Evolutionary conservation across 208 protist genomes (phyloP).

Genomic region (Herpetomonas tarakana): DNA sequence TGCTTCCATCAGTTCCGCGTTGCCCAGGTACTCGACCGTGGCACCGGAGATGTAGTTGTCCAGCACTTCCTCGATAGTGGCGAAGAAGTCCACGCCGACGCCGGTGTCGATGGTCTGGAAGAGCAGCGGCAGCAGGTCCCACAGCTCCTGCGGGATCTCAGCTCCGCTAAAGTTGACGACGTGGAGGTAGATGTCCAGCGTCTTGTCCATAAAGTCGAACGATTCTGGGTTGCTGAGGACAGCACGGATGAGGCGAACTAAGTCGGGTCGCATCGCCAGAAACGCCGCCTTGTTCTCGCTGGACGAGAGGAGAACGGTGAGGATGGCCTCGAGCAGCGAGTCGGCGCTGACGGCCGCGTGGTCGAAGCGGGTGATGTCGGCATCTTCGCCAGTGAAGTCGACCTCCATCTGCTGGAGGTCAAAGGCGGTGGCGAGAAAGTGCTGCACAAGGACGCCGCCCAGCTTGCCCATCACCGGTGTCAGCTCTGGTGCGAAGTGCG

Average conservation of each 20-base stretch:
- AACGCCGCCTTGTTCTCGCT: conserved; percentile 46
- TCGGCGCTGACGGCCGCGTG: conserved; percentile 66
- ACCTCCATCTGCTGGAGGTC: conserved; percentile 60
- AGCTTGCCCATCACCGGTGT: conserved; percentile 69
- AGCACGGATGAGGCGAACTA: conserved; percentile 47
- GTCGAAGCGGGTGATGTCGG: conserved; percentile 37
- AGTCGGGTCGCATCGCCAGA: conserved; percentile 43
- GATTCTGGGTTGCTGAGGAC: conserved; percentile 69
- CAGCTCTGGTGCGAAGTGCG: conserved; percentile 84
- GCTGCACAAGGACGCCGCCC: conserved; percentile 62
- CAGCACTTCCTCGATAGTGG: conserved; percentile 72
- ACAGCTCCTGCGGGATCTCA: conserved; percentile 56
- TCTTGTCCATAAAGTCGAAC: conserved; percentile 84
- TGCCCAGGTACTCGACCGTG: conserved; percentile 55
- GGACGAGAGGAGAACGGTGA: conserved; percentile 66
- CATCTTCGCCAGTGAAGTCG: conserved; percentile 16
- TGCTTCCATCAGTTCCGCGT: conserved; percentile 63
- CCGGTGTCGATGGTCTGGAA: conserved; percentile 66
- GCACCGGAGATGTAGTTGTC: conserved; percentile 80
- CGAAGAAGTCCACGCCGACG: conserved; percentile 85
- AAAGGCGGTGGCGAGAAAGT: conserved; percentile 77
- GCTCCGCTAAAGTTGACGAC: conserved; percentile 62
- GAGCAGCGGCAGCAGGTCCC: conserved; percentile 63
- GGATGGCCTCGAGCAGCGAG: conserved; percentile 67
- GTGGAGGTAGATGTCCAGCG: conserved; percentile 67